Evolutionary conservation across 1,284 basidiomycete genomes (phyloP), one percentile per base, ranked within the genome.

Genomic region (Polyporus tsugae): DNA sequence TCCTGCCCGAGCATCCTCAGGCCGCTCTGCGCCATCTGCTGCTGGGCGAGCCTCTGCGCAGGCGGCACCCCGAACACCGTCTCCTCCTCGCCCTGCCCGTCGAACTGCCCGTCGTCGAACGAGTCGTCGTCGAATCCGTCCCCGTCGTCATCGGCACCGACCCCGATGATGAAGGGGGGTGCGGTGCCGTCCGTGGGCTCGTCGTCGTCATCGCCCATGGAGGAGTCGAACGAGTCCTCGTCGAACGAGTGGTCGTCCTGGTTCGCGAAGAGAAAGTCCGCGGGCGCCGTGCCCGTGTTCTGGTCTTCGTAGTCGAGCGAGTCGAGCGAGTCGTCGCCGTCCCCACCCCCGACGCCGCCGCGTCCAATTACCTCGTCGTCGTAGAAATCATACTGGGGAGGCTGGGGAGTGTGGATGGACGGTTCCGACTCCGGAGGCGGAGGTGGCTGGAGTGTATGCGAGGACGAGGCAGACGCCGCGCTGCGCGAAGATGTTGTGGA

Each of bases 31-130:
- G 62, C 76, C 63, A 65, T 74, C 70, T 75, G 72, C 63, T 63
- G 72, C 59, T 70, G 70, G 38, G 39, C 58, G 25, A 78, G 72
- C 57, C 86, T 79, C 72, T 86, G 84, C 22, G 82, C 84, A 53
- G 87, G 86, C 3, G 85, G 85, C 25, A 88, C 86, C 15, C 91
- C 91, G 79, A 93, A 93, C 64, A 93, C 78, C 13, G 91, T 92
- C 77, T 93, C 91, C 72, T 89, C 84, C 44, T 80, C 85, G 59
- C 80, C 80, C 33, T 75, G 77, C 25, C 76, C 76, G 57, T 71
- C 60, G 42, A 62, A 75, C 53, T 39, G 71, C 15, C 65, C 78
- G 53, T 80, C 81, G 64, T 83, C 82, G 72, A 82, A 84, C 38
- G 85, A 85, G 75, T 89, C 87, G 62, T 90, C 88, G 57, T 76